Evolutionary conservation across 805 yeast species (phyloP), one percentile per base, ranked within the genome.

Genomic region (Suhomyces canberraensis): DNA sequence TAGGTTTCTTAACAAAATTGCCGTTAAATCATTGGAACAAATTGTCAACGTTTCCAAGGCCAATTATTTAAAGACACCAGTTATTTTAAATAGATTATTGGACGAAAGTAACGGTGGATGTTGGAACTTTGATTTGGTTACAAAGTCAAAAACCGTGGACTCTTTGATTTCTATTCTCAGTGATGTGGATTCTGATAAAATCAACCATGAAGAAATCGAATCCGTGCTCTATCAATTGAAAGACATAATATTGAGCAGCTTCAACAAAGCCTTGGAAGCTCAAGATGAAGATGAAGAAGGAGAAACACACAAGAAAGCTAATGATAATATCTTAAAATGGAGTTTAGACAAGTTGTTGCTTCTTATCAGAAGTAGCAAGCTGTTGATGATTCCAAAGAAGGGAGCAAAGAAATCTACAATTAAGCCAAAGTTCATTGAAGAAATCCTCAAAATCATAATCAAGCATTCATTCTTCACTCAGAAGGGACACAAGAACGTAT

Each of bases 71-170:
- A 62, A 68, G 37, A 71, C 75, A 4, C 64, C 66, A 6, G 45
- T 48, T 4, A 47, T 63, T 13, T 41, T 65, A 9, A 26, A 47
- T 4, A 40, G 60, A 22, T 45, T 67, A 18, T 36, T 56, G 8
- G 54, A 58, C 31, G 61, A 64, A 18, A 26, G 44, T 0, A 58
- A 65, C 13, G 68, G 69, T 18, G 85, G 85, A 4, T 72, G 77
- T 26, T 67, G 84, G 50, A 79, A 79, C 41, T 89, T 90, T 58
- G 97, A 90, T 58, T 69, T 73, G 42, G 54, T 84, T 19, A 82
- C 95, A 1, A 88, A 84, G 51, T 64, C 90, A 1, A 87, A 82
- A 53, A 76, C 87, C 0, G 62, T 77, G 9, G 79, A 76, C 28
- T 37, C 51, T 11, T 49, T 67, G 17, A 35, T 67, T 11, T 47